A percentile compares a stretch with the other conserved stretches of the same genome.
These are phyloP conservation scores for Rutstroemia sp. DNA, from an alignment of 2,329 filamentous ascomycete species.

Conservation along the genomic window DNA sequence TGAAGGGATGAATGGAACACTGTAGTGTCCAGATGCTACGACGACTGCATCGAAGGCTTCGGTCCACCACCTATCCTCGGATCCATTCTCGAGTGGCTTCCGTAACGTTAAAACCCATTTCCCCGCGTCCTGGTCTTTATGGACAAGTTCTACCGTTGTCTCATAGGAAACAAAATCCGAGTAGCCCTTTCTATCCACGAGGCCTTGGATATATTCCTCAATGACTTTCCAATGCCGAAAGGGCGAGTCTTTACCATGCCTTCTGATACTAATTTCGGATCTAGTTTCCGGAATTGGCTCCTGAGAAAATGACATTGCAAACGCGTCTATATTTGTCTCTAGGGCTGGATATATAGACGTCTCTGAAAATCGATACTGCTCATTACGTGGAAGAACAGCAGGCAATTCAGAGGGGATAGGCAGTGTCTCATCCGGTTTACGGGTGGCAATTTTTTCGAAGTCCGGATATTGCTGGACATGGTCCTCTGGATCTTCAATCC, in stretches of 20 bases:
- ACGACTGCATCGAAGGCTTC: conserved; percentile 60
- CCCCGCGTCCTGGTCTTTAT: conserved; percentile 35
- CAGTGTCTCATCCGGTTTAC: conserved; percentile 43
- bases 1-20: conserved; percentile 54
- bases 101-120: conserved; percentile 49
- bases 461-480: conserved; percentile 33
- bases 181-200: conserved; percentile 47
- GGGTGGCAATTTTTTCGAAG: conserved; percentile 38
- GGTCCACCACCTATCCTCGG: conserved; percentile 52
- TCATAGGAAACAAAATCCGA: conserved; percentile 44
- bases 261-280: conserved; percentile 34
- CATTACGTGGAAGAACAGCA: conserved; percentile 34
- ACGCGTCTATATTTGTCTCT: conserved; percentile 56
- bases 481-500: conserved; percentile 36
- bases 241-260: conserved; percentile 50
- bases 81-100: conserved; percentile 31
- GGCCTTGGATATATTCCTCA: conserved; percentile 42
- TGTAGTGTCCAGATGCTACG: conserved; percentile 61
- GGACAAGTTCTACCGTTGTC: conserved; percentile 53
- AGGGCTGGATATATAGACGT: conserved; percentile 54
- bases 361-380: conserved; percentile 44
- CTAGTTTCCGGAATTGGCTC: conserved; percentile 43
- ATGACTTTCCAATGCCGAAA: conserved; percentile 56
- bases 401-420: conserved; percentile 42
- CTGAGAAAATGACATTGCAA: conserved; percentile 53